phyloP scores from a whole-genome alignment of 306 rosid species.

The Spatholobus suberectus region DNA sequence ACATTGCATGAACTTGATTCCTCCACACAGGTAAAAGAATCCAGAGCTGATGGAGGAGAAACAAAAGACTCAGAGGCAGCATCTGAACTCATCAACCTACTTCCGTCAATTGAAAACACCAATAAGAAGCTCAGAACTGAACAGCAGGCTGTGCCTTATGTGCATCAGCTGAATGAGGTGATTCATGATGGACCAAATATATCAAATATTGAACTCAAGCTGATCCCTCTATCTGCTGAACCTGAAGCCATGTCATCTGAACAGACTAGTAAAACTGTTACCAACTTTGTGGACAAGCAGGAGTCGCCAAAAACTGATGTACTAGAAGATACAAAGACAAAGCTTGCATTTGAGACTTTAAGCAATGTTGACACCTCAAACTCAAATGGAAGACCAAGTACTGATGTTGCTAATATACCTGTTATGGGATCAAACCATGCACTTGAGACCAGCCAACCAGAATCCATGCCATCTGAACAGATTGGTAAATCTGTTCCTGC shows the following conservation, averaged over 20 bases:
- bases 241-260: conserved; percentile 37
- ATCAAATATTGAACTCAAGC: conserved; percentile 47
- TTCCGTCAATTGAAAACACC: conserved; percentile 36
- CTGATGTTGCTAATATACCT: background rate
- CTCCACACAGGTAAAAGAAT: conserved; percentile 45
- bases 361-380: conserved; percentile 11
- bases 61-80: conserved; percentile 37
- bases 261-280: conserved; percentile 33
- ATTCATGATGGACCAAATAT: conserved; percentile 40
- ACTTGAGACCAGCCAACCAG: conserved; percentile 24
- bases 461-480: conserved; percentile 31
- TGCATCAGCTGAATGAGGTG: conserved; percentile 41
- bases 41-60: conserved; percentile 36
- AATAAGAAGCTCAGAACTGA: conserved; percentile 37
- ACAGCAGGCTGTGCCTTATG: conserved; percentile 32
- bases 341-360: conserved; percentile 31
- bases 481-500: conserved; percentile 26
- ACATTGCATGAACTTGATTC: conserved; percentile 34
- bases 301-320: conserved; percentile 25
- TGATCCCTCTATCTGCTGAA: conserved; percentile 45
- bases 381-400: conserved; percentile 23
- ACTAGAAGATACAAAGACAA: conserved; percentile 22
- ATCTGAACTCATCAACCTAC: conserved; percentile 36
- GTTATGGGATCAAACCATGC: conserved; percentile 1
- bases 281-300: conserved; percentile 41